These are phyloP conservation scores for Adansonia gregorii DNA, from an alignment of 441 rosid species.

Conservation along the genomic window DNA sequence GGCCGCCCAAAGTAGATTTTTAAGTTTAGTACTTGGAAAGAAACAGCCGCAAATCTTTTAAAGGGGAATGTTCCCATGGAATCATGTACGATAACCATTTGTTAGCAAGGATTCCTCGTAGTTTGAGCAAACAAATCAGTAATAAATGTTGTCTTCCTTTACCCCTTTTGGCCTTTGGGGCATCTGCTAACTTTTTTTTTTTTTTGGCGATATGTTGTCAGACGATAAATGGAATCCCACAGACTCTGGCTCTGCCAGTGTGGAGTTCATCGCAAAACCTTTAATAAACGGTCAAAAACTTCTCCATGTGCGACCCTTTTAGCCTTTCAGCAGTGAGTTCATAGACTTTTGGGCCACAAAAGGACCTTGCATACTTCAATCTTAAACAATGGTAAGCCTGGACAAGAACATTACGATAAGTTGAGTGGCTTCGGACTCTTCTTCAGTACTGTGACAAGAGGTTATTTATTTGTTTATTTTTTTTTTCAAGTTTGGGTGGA, in stretches of 20 bases:
- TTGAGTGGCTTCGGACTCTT: not conserved
- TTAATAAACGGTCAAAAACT: not conserved
- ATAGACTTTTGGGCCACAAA: not conserved
- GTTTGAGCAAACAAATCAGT: not conserved
- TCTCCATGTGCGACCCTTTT: slow-evolving; percentile 20
- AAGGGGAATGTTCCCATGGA: not conserved
- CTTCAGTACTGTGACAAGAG: not conserved
- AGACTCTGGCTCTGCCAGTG: not conserved
- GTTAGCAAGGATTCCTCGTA: slow-evolving; percentile 3
- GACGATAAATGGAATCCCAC: not conserved
- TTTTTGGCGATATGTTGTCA: not conserved
- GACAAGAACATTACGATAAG: not conserved
- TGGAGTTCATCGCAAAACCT: not conserved
- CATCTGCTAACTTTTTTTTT: not conserved
- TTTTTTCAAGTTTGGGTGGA: no score
- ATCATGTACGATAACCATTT: not conserved
- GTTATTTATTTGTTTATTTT: no score
- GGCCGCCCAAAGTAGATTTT: not conserved
- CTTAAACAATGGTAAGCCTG: not conserved
- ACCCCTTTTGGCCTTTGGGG: not conserved
- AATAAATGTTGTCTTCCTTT: not conserved
- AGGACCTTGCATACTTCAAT: slow-evolving; percentile 1
- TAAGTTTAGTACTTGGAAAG: not conserved
- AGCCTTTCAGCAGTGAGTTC: not conserved
- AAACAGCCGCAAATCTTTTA: slow-evolving; percentile 20